These are phyloP conservation scores for Arthrocladium fulminans DNA, from an alignment of 2,329 filamentous ascomycete species.

Conservation along the genomic window DNA sequence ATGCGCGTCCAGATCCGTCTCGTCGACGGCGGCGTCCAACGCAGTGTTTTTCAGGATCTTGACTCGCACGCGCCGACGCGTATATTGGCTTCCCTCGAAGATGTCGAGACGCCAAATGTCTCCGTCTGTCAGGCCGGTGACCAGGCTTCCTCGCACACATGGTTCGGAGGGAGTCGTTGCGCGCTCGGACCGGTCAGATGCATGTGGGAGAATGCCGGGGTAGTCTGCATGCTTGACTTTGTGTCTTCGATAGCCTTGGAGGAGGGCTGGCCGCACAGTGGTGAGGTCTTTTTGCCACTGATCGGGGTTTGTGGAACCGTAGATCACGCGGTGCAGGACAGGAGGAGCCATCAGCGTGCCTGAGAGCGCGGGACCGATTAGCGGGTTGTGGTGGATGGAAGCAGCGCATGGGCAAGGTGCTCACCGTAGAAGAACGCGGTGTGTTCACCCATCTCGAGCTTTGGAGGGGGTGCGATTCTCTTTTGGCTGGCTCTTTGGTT, in stretches of 20 bases:
- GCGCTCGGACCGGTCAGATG: constrained; percentile 25
- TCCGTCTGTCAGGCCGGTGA: constrained; percentile 66
- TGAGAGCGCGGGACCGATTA: constrained; percentile 16
- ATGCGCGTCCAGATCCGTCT: constrained; percentile 42
- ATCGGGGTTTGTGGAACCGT: constrained; percentile 47
- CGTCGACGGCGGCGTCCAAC: constrained; percentile 23
- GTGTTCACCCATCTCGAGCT: constrained; percentile 37
- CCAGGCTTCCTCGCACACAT: constrained; percentile 63
- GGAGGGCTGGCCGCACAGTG: constrained; percentile 63
- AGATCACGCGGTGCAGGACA: constrained; percentile 78
- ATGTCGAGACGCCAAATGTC: constrained; percentile 67
- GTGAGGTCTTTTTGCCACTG: constrained; percentile 47
- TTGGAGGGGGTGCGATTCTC: background rate
- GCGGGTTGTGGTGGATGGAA: constrained; percentile 10
- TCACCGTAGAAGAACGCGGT: constrained; percentile 58
- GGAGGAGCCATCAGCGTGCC: constrained; percentile 70
- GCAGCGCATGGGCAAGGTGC: background rate
- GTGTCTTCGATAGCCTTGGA: constrained; percentile 62
- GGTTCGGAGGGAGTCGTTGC: background rate
- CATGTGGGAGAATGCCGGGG: constrained; percentile 56
- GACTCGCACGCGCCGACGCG: constrained; percentile 43
- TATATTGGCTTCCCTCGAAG: constrained; percentile 75
- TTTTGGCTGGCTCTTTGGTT: background rate
- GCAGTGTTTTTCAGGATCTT: constrained; percentile 29
- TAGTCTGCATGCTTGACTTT: constrained; percentile 66